Base-by-base conservation (phyloP, 495 filamentous ascomycete genomes). In the Annulohypoxylon moriforme region DNA sequence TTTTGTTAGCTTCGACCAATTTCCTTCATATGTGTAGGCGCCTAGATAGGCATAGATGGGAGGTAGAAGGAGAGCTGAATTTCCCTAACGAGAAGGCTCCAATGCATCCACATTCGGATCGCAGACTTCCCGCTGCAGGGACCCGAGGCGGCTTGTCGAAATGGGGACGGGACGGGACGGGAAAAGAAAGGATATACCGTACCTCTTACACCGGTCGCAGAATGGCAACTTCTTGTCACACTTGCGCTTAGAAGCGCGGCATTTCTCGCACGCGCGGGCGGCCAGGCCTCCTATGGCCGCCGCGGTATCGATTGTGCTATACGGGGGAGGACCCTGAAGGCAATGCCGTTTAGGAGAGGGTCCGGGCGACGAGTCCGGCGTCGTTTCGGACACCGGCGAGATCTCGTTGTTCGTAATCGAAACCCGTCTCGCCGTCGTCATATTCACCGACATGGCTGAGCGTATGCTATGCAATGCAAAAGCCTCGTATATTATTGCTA, bases 201-300 rank as follows among this genome's bases (percentile, higher is more conserved):
- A 79, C 77, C 77, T 75, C 53, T 68, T 74, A 64, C 77, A 79
- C 46, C 77, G 64, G 10, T 76, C 71, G 57, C 77, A 79, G 46
- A 56, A 72, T 1, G 77, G 77, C 62, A 79, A 55, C 55, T 76
- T 77, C 69, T 79, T 79, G 50, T 79, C 77, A 36, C 77, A 79
- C 60, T 79, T 79, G 36, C 76, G 73, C 29, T 79, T 79, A 10
- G 77, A 77, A 1, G 75, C 69, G 47, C 75, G 76, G 52, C 77
- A 74, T 42, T 74, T 79, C 69, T 79, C 77, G 33, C 77, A 79
- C 14, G 77, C 77, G 31, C 77, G 77, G n/a, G 74, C 67, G 16
- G 76, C 73, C 20, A 72, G 55, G 4, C 67, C 53, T 6, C 69
- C 67, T 31, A 67, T 24, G 36, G 66, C 16, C 1, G 68, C 44